Conservation (phyloP, 1,284 basidiomycete species). For the Ganoderma lingzhi region DNA sequence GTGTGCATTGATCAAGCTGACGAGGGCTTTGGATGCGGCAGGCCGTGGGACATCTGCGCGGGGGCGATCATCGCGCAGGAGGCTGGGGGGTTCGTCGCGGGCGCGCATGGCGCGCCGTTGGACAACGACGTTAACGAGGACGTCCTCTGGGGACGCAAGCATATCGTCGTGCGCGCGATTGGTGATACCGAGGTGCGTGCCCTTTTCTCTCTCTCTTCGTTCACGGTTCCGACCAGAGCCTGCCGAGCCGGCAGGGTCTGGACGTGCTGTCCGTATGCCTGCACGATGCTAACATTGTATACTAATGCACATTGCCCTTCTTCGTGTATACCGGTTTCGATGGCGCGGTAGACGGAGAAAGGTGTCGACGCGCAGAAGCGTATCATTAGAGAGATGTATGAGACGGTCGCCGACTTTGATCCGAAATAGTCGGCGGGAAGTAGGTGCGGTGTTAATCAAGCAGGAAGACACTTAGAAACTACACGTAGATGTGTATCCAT, state of each 20-base stretch:
- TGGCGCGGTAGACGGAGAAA: constrained; percentile 60
- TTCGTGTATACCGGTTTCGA: not conserved
- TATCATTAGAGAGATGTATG: constrained; percentile 87
- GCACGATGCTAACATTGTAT: constrained; percentile 2
- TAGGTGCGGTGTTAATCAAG: not conserved
- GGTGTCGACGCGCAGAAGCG: constrained; percentile 78
- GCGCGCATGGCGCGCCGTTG: constrained; percentile 61
- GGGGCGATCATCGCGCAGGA: constrained; percentile 95
- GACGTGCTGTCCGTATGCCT: not conserved
- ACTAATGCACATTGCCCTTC: not conserved
- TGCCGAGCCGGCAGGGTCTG: too few species aligned
- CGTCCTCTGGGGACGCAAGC: constrained; percentile 86
- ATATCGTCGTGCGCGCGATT: constrained; percentile 81
- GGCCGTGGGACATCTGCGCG: constrained; percentile 94
- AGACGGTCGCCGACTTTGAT: constrained; percentile 78
- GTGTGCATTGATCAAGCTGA: too few species aligned
- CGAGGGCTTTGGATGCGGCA: constrained; percentile 26
- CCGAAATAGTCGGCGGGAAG: constrained; percentile 61
- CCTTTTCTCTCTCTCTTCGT: not conserved
- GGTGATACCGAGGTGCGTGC: constrained; percentile 60
- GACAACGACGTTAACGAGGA: constrained; percentile 68
- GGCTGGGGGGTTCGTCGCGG: constrained; percentile 84
- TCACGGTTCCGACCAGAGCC: not conserved
- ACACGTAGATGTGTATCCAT: constrained; percentile 42
- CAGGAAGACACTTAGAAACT: not conserved